Percentiles rank a stretch among this genome's conserved stretches.
phyloP scores from a whole-genome alignment of 148 eudicot genomes.

The Dysphania ambrosioides region DNA sequence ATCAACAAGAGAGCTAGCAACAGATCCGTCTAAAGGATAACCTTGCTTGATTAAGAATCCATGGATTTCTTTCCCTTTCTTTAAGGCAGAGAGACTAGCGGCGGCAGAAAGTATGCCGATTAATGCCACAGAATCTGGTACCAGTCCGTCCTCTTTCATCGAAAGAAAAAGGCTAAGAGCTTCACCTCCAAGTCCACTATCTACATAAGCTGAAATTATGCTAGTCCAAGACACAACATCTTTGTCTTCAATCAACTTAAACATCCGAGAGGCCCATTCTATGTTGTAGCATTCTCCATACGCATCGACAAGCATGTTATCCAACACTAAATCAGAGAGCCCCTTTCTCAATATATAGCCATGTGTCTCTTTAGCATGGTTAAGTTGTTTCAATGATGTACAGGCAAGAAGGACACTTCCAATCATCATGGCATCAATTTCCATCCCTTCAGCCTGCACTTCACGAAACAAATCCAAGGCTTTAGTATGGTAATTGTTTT shows the following conservation, averaged over 20 bases:
- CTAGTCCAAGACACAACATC: slow-evolving; percentile 80
- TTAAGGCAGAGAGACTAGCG: slow-evolving; percentile 60
- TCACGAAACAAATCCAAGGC: slow-evolving; percentile 58
- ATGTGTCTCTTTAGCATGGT: slow-evolving; percentile 67
- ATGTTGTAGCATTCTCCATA: slow-evolving; percentile 65
- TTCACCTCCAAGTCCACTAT: slow-evolving; percentile 57
- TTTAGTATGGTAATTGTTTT: slow-evolving; percentile 34
- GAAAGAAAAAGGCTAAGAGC: slow-evolving; percentile 55
- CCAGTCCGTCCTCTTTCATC: slow-evolving; percentile 42
- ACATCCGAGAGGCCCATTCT: slow-evolving; percentile 47
- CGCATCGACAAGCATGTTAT: slow-evolving; percentile 58
- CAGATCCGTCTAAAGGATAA: slow-evolving; percentile 45
- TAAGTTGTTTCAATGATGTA: slow-evolving; percentile 49
- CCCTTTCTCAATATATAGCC: slow-evolving; percentile 49
- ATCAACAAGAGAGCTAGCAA: slow-evolving; percentile 77
- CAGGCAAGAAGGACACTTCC: slow-evolving; percentile 71
- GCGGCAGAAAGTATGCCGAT: slow-evolving; percentile 59
- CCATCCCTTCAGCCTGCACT: slow-evolving; percentile 39
- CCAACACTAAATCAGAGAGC: slow-evolving; percentile 48
- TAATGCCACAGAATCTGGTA: slow-evolving; percentile 63
- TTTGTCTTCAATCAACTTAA: slow-evolving; percentile 46
- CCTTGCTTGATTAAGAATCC: slow-evolving; percentile 67
- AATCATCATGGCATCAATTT: slow-evolving; percentile 59
- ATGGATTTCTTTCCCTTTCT: slow-evolving; percentile 85
- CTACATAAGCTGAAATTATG: slow-evolving; percentile 65